Conservation (phyloP, 2,329 filamentous ascomycete genomes). For the Exophiala mesophila region DNA sequence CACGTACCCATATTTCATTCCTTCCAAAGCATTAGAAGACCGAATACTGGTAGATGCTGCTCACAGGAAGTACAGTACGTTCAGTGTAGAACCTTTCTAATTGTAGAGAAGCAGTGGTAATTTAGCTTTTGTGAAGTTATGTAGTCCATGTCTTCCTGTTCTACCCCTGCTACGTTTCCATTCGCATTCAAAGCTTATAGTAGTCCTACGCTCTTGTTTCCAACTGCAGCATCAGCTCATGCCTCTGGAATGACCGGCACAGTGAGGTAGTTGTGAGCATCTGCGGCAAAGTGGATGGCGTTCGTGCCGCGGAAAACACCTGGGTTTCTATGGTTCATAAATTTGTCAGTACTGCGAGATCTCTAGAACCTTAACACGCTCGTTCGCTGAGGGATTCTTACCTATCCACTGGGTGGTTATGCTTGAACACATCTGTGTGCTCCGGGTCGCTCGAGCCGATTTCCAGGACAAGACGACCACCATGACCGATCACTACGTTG, state of each 20-base stretch:
- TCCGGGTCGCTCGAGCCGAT: conserved; percentile 45
- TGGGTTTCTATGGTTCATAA: too few species aligned
- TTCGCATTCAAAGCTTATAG: too few species aligned
- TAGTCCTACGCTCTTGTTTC: too few species aligned
- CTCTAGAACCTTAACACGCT: background rate
- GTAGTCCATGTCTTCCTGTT: too few species aligned
- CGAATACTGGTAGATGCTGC: too few species aligned
- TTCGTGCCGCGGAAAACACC: background rate
- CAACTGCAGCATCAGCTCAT: conserved; percentile 1
- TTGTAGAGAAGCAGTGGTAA: too few species aligned
- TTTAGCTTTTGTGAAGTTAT: too few species aligned
- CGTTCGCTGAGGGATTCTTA: background rate
- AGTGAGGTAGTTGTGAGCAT: background rate
- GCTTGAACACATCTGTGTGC: conserved; percentile 45
- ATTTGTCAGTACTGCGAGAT: background rate
- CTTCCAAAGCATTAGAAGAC: too few species aligned
- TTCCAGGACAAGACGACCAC: conserved; percentile 27
- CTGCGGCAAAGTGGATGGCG: background rate
- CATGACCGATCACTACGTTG: conserved; percentile 32
- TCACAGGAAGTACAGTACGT: too few species aligned
- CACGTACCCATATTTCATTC: too few species aligned
- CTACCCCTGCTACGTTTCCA: too few species aligned
- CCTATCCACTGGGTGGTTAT: conserved; percentile 36
- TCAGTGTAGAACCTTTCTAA: too few species aligned
- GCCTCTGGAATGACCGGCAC: background rate